Conservation (phyloP, 257 asterid genomes). For the Marsdenia floribunda region DNA sequence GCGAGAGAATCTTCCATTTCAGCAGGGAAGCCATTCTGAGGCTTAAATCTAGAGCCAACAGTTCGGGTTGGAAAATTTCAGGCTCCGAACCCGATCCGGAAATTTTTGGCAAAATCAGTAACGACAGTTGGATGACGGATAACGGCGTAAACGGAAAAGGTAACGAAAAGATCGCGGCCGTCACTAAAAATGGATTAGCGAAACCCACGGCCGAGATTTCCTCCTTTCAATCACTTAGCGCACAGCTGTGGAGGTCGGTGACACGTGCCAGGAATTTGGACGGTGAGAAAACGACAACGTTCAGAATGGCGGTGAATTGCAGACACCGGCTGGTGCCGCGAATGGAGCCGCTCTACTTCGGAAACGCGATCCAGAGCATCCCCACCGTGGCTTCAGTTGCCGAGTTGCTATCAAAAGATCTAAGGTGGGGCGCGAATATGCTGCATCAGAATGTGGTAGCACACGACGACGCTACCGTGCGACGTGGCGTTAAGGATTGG, state of each 20-base stretch:
- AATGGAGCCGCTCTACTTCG: constrained; percentile 71
- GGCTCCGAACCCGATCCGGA: constrained; percentile 27
- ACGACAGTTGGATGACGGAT: constrained; percentile 33
- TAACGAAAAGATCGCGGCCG: constrained; percentile 44
- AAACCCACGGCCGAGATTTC: constrained; percentile 58
- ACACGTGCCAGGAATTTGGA: constrained; percentile 67
- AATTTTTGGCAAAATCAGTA: constrained; percentile 31
- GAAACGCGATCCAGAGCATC: constrained; percentile 82
- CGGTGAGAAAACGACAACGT: constrained; percentile 59
- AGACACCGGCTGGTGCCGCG: constrained; percentile 72
- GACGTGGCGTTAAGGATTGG: constrained; percentile 76
- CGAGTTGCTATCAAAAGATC: constrained; percentile 50
- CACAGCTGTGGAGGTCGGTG: constrained; percentile 83
- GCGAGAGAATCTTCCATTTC: constrained; percentile 75
- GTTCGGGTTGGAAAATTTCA: constrained; percentile 18
- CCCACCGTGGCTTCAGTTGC: constrained; percentile 54
- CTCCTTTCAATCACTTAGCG: constrained; percentile 77
- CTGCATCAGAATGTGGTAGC: constrained; percentile 72
- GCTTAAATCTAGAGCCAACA: constrained; percentile 56
- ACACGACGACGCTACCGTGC: constrained; percentile 61
- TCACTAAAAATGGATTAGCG: constrained; percentile 4
- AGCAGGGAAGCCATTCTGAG: constrained; percentile 63
- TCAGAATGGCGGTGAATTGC: constrained; percentile 92
- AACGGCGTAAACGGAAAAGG: constrained; percentile 27
- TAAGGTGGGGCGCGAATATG: constrained; percentile 59